A percentile compares a stretch with the other conserved stretches of the same genome.
phyloP scores from a whole-genome alignment of 73 alveolate genomes.

The Stentor coeruleus region DNA sequence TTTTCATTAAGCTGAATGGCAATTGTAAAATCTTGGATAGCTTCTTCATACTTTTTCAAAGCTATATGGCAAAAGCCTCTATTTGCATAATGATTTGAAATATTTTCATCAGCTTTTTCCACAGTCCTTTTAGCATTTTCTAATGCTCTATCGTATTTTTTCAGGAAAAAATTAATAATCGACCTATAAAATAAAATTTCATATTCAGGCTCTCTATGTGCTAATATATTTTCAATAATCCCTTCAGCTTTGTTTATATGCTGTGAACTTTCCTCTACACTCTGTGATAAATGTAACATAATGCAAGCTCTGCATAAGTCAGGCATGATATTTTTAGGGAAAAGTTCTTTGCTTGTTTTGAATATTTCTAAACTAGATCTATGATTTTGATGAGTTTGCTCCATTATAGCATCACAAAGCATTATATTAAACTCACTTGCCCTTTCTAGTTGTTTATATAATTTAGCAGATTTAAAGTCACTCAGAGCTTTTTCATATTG shows the following conservation, averaged over 20 bases:
- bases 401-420: slow-evolving; percentile 53
- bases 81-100: slow-evolving; percentile 32
- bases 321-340: slow-evolving; percentile 49
- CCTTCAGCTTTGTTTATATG: slow-evolving; percentile 40
- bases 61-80: slow-evolving; percentile 47
- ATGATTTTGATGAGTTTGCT: slow-evolving; percentile 9
- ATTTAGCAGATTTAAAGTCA: slow-evolving; percentile 47
- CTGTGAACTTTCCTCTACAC: slow-evolving; percentile 18
- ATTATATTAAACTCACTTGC: slow-evolving; percentile 55
- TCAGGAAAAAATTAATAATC: slow-evolving; percentile 37
- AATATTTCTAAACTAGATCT: slow-evolving; percentile 34
- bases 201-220: background rate
- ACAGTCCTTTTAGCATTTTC: slow-evolving; percentile 27
- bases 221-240: slow-evolving; percentile 32
- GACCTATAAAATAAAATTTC: slow-evolving; percentile 38
- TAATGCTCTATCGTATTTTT: slow-evolving; percentile 32
- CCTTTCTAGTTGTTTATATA: slow-evolving; percentile 42
- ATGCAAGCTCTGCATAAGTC: slow-evolving; percentile 40
- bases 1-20: slow-evolving; percentile 28
- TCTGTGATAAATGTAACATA: slow-evolving; percentile 39
- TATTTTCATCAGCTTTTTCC: slow-evolving; percentile 36
- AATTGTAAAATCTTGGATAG: slow-evolving; percentile 38
- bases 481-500: slow-evolving; percentile 59
- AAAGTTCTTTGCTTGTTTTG: slow-evolving; percentile 36
- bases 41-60: slow-evolving; percentile 33